Conservation (phyloP, 345 rosid species). For the Linum tenue region DNA sequence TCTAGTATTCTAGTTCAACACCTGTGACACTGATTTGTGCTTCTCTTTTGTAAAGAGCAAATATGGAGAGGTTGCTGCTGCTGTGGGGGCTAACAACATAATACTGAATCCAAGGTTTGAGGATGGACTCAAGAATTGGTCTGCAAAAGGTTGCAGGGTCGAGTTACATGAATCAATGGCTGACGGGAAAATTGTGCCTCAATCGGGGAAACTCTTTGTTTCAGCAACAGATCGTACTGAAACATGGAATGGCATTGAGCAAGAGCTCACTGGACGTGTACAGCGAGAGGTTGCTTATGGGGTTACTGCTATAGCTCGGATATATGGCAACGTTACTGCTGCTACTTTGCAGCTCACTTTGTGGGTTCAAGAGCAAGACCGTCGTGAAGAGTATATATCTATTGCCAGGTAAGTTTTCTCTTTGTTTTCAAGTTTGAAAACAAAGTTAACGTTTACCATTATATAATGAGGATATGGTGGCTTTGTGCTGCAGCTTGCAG, state of each 20-base stretch:
- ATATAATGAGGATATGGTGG: not conserved
- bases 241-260: slow-evolving; percentile 8
- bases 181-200: slow-evolving; percentile 6
- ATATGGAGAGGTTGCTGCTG: not conserved
- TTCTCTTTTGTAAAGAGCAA: not conserved
- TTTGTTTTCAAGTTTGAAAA: not conserved
- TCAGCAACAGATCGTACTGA: slow-evolving; percentile 4
- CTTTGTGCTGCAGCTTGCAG: slow-evolving; percentile 1
- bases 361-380: slow-evolving; percentile 4
- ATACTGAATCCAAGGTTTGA: slow-evolving; percentile 7
- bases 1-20: not conserved
- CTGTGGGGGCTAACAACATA: not conserved
- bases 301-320: slow-evolving; percentile 3
- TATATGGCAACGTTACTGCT: slow-evolving; percentile 5
- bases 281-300: slow-evolving; percentile 3
- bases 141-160: slow-evolving; percentile 4
- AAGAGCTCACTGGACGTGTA: slow-evolving; percentile 8
- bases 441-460: too few relatives aligned
- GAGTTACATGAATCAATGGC: slow-evolving; percentile 8
- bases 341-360: slow-evolving; percentile 1
- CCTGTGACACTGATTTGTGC: not conserved
- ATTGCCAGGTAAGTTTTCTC: not conserved
- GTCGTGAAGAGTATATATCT: slow-evolving; percentile 6
- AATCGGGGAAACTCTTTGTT: slow-evolving; percentile 2
- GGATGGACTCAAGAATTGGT: slow-evolving; percentile 9